Conservation (phyloP, 495 filamentous ascomycete species). For the Penicillium cinerascens region DNA sequence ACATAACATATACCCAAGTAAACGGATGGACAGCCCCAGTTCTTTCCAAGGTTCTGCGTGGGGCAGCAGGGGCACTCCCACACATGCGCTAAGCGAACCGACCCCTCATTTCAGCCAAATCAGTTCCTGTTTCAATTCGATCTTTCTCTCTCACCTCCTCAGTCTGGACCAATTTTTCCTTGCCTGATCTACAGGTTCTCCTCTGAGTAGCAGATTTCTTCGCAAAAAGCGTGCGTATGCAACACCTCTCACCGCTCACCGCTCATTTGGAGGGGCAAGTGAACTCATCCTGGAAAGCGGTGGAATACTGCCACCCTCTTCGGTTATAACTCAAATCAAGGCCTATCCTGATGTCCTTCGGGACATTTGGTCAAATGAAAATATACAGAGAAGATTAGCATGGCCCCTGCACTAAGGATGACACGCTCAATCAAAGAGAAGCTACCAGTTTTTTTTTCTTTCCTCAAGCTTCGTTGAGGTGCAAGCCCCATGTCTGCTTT, state of each 20-base stretch:
- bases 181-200: not conserved
- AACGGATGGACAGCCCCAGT: not conserved
- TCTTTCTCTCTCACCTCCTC: not conserved
- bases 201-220: not conserved
- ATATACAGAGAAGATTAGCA: constrained; percentile 79
- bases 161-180: not conserved
- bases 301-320: not conserved
- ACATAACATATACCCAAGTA: not conserved
- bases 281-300: not conserved
- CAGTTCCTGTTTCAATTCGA: not conserved
- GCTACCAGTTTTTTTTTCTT: constrained; percentile 46
- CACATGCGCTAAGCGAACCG: not conserved
- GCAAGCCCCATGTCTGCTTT: not conserved
- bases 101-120: not conserved
- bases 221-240: not conserved
- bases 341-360: not conserved
- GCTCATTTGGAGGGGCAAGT: not conserved
- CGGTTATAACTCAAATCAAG: not conserved
- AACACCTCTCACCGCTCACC: not conserved
- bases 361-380: constrained; percentile 54
- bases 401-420: constrained; percentile 99
- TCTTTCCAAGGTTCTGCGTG: not conserved
- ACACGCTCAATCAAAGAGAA: constrained; percentile 99
- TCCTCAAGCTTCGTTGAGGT: constrained; percentile 5
- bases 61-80: not conserved